These are phyloP conservation scores for Phytophthora rubi DNA, from an alignment of 352 stramenopile species.

Conservation along the genomic window DNA sequence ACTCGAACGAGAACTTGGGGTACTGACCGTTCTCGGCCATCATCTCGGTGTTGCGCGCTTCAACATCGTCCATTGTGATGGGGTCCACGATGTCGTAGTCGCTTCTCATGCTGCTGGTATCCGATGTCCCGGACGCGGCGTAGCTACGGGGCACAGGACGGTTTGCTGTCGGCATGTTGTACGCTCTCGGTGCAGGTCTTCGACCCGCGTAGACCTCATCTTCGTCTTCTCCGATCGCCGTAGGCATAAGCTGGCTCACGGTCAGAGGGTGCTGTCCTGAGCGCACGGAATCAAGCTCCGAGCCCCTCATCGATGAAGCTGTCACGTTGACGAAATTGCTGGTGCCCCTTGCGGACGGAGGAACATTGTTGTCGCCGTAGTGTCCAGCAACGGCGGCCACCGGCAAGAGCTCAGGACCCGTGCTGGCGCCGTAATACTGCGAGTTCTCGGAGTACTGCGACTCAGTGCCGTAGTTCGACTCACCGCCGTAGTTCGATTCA, in stretches of 20 bases:
- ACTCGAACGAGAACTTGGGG: constrained; percentile 70
- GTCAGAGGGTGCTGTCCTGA: constrained; percentile 31
- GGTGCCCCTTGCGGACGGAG: neutral
- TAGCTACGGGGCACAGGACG: constrained; percentile 17
- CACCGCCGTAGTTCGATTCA: constrained; percentile 34
- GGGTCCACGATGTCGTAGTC: constrained; percentile 84
- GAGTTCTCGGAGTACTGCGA: neutral
- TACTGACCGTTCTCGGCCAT: constrained; percentile 65
- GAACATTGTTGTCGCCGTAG: constrained; percentile 18
- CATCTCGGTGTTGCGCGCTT: constrained; percentile 75
- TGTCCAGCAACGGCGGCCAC: constrained; percentile 14
- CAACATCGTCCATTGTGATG: constrained; percentile 55
- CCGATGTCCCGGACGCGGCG: constrained; percentile 31
- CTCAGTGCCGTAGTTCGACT: neutral
- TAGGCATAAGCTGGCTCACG: constrained; percentile 37
- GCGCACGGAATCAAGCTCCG: constrained; percentile 23
- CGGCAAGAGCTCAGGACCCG: constrained; percentile 23
- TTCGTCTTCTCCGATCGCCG: constrained; percentile 19
- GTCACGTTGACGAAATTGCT: constrained; percentile 41
- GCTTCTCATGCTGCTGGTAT: constrained; percentile 50
- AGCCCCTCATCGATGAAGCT: constrained; percentile 15
- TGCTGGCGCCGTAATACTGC: constrained; percentile 13
- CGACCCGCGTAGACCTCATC: constrained; percentile 20
- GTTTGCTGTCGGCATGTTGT: constrained; percentile 11
- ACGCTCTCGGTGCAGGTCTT: constrained; percentile 5